Conservation (phyloP, 805 yeast species). For the Yamadazyma endophytica region DNA sequence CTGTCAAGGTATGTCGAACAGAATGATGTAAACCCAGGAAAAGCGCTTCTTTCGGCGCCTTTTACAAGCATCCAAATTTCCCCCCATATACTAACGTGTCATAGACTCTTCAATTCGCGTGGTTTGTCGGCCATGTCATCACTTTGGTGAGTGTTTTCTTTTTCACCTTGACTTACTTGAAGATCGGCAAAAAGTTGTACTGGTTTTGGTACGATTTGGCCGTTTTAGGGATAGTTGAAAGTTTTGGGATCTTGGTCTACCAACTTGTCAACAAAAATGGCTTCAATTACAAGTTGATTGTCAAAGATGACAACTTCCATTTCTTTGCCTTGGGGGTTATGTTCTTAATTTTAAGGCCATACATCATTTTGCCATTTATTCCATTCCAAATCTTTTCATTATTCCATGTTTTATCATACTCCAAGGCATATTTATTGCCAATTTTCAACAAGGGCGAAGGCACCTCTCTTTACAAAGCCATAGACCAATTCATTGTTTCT, state of each 20-base stretch:
- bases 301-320: constrained; percentile 63
- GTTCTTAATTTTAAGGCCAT: constrained; percentile 49
- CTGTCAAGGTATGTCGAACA: constrained; percentile 20
- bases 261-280: constrained; percentile 43
- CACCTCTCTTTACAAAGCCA: constrained; percentile 34
- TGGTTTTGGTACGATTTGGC: constrained; percentile 52
- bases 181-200: constrained; percentile 19
- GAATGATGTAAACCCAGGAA: too few relatives aligned
- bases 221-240: constrained; percentile 59
- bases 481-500: constrained; percentile 28
- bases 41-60: too few relatives aligned
- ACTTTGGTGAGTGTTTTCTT: constrained; percentile 29
- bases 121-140: constrained; percentile 55
- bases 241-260: constrained; percentile 72
- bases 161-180: constrained; percentile 30
- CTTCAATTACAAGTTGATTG: constrained; percentile 16
- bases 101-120: constrained; percentile 63
- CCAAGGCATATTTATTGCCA: constrained; percentile 65
- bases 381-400: constrained; percentile 77
- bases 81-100: too few relatives aligned
- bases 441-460: constrained; percentile 34
- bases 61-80: too few relatives aligned
- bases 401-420: constrained; percentile 77
- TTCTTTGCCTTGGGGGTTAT: constrained; percentile 59
- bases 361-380: constrained; percentile 54